Conservation (phyloP, 345 rosid genomes). For the Hypericum androsaemum region DNA sequence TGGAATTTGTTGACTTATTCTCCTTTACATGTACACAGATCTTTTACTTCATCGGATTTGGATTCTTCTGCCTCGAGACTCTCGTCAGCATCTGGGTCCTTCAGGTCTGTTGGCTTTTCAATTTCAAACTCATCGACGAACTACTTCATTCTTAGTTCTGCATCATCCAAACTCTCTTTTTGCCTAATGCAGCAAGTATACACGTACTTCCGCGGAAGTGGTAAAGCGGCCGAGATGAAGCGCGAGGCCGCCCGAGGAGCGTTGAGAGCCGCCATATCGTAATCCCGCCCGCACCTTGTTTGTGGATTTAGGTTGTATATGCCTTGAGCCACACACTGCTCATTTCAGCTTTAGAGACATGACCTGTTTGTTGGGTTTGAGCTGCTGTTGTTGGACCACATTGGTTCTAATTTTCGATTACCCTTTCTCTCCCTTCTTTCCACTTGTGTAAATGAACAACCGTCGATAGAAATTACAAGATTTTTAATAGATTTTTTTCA, state of each 20-base stretch:
- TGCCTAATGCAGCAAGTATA: conserved; percentile 21
- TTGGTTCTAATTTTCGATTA: not conserved
- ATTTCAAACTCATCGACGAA: not conserved
- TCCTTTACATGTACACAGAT: conserved; percentile 10
- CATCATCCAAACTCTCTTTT: not conserved
- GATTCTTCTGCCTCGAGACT: conserved; percentile 20
- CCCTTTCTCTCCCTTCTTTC: too few species aligned
- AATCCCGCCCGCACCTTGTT: not conserved
- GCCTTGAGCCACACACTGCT: conserved; percentile 4
- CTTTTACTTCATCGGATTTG: conserved; percentile 27
- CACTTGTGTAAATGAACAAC: too few species aligned
- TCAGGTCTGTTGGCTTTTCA: conserved; percentile 14
- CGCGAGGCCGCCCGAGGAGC: conserved; percentile 30
- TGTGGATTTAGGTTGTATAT: conserved; percentile 15
- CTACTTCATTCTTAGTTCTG: not conserved
- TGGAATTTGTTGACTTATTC: not conserved
- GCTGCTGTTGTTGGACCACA: not conserved
- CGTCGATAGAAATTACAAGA: too few species aligned
- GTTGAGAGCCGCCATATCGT: conserved; percentile 19
- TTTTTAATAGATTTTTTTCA: too few species aligned
- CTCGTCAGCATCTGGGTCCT: conserved; percentile 27
- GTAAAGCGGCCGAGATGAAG: conserved; percentile 25
- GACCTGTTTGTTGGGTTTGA: not conserved
- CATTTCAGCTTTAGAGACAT: not conserved
- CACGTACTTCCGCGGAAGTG: conserved; percentile 29